These are phyloP conservation scores for Stagonosporopsis cucurbitacearum DNA, from an alignment of 2,329 filamentous ascomycete genomes.

Conservation along the genomic window DNA sequence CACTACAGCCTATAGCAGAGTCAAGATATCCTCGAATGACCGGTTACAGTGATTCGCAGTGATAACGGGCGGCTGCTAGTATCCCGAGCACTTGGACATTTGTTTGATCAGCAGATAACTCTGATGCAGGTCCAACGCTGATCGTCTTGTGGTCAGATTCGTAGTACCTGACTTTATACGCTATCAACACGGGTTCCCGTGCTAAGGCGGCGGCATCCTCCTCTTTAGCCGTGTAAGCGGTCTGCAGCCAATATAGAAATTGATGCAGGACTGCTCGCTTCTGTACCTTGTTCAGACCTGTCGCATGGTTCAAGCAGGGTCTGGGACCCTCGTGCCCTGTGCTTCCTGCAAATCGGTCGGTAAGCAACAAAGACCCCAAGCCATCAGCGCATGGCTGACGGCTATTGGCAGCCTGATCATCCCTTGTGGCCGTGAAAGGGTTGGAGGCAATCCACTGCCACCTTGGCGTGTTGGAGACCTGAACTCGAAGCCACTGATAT, in stretches of 20 bases:
- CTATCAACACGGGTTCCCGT: slow-evolving; percentile 12
- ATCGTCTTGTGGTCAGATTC: slow-evolving; percentile 27
- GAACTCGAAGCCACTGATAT: slow-evolving; percentile 31
- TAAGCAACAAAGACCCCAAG: slow-evolving; percentile 28
- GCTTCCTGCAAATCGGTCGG: slow-evolving; percentile 38
- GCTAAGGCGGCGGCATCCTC: slow-evolving; percentile 21
- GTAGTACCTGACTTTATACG: slow-evolving; percentile 19
- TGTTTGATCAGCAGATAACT: slow-evolving; percentile 30
- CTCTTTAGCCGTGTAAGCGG: slow-evolving; percentile 41
- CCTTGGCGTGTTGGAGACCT: slow-evolving; percentile 32
- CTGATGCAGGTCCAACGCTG: slow-evolving; percentile 43
- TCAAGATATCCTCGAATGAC: slow-evolving; percentile 23
- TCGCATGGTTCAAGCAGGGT: slow-evolving; percentile 23
- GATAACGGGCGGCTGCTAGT: slow-evolving; percentile 33
- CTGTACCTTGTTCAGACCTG: slow-evolving; percentile 21
- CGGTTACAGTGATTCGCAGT: slow-evolving; percentile 32
- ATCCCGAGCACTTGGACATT: slow-evolving; percentile 21
- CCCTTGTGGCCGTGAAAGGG: slow-evolving; percentile 21
- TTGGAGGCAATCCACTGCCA: slow-evolving; percentile 36
- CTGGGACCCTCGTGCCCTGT: slow-evolving; percentile 28
- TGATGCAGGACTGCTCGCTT: slow-evolving; percentile 26
- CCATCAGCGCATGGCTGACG: slow-evolving; percentile 27
- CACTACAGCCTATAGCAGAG: slow-evolving; percentile 29
- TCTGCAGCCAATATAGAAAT: slow-evolving; percentile 23
- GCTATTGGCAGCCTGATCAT: slow-evolving; percentile 15